Base-by-base conservation (phyloP, 495 filamentous ascomycete genomes). In the Tuber umbilicatum region DNA sequence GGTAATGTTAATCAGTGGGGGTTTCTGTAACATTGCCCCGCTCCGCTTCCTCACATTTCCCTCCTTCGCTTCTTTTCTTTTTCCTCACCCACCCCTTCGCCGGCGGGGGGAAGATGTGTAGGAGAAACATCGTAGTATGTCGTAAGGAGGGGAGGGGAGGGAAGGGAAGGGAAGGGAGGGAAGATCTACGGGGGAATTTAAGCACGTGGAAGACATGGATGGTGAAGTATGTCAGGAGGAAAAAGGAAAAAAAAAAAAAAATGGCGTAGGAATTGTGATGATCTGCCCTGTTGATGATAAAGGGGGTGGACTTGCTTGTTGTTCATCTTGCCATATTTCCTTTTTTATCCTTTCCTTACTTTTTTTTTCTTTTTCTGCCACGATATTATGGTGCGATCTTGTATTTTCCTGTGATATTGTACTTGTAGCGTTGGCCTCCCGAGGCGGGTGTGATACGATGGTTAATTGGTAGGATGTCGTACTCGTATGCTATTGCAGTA, bases 211-310 rank as follows among this genome's bases (percentile, higher is more conserved):
- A n/a, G 55, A 64, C 55, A 64, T 64, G 55, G 55, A 64, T 64
- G n/a, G n/a, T 64, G 55, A 64, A 64, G 55, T 31, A 40, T 43
- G 70, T 27, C 55, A 68, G 38, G 71, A 73, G 37, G 3, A 27
- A 31, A 16, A 4, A 17, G n/a, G 12, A 35, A 70, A n/a, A 69
- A 73, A 69, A 69, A 41, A 73, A 55, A 31, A 47, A 73, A 72
- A 40, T 43, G 47, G 69, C 55, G 68, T 43, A 47, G 47, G 39
- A 76, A 76, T 69, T 55, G 40, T 38, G 38, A 70, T 40, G 73
- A 77, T 70, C 55, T 64, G 5, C 55, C 31, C 17, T n/a, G 0
- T 64, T 64, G 9, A 31, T 64, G 55, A 64, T 17, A 31, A 64
- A 55, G 47, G 47, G n/a, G 55, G 10, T 27, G 55, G 55, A 31